These are phyloP conservation scores for Porpolomopsis calyptriformis DNA, from an alignment of 768 basidiomycete genomes.

Conservation along the genomic window DNA sequence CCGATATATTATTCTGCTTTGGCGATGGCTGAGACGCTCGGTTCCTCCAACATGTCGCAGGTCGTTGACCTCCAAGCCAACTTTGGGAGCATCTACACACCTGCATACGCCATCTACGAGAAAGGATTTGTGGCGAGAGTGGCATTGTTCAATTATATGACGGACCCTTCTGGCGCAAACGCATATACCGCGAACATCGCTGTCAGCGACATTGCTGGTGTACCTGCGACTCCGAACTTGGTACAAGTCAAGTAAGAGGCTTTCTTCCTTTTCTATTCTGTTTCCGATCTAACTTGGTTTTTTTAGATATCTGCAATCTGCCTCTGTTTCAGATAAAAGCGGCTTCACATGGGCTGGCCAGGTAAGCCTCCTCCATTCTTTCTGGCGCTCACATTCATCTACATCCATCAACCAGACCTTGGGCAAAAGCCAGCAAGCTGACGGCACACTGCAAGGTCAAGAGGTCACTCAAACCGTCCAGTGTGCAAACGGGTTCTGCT, in stretches of 20 bases:
- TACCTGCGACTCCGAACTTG: slow-evolving; percentile 27
- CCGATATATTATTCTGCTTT: slow-evolving; percentile 66
- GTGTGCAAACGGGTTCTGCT: slow-evolving; percentile 48
- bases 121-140: slow-evolving; percentile 49
- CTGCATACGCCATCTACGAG: slow-evolving; percentile 69
- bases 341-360: slow-evolving; percentile 76
- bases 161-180: slow-evolving; percentile 45
- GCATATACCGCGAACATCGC: slow-evolving; percentile 43
- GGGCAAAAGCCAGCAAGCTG: slow-evolving; percentile 48
- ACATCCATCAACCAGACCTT: too few species aligned
- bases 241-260: slow-evolving; percentile 49
- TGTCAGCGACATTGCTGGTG: slow-evolving; percentile 26
- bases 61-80: slow-evolving; percentile 54
- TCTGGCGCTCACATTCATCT: too few species aligned
- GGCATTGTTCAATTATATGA: slow-evolving; percentile 64
- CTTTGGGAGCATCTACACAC: slow-evolving; percentile 40
- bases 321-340: slow-evolving; percentile 45
- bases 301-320: slow-evolving; percentile 44
- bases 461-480: slow-evolving; percentile 45
- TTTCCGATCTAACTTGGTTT: background rate
- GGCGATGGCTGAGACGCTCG: slow-evolving; percentile 59
- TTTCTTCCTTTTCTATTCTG: slow-evolving; percentile 7
- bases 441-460: slow-evolving; percentile 53
- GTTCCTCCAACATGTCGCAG: slow-evolving; percentile 49
- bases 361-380: slow-evolving; percentile 27